Evolutionary conservation across 768 basidiomycete species (phyloP).

Genomic region (Panaeolus cyanescens): DNA sequence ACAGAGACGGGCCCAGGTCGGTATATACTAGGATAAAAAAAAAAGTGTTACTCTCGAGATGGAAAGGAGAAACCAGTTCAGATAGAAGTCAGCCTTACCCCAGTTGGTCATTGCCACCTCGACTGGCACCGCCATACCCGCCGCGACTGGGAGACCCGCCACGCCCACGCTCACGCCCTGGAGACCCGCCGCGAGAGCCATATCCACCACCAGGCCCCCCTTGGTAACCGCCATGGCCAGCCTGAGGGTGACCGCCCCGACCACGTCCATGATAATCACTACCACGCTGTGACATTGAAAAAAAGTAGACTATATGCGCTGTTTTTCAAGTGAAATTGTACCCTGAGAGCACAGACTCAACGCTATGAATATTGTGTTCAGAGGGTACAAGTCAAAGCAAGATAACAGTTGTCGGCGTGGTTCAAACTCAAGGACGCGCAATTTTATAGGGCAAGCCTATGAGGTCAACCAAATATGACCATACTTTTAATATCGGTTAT

Average conservation of each 20-base stretch:
- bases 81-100: constrained; percentile 32
- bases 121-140: constrained; percentile 33
- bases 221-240: constrained; percentile 26
- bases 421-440: neutral
- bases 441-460: neutral
- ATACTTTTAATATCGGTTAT: neutral
- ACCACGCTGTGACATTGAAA: constrained; percentile 16
- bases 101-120: constrained; percentile 28
- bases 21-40: constrained; percentile 40
- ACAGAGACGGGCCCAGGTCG: constrained; percentile 37
- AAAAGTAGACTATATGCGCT: neutral
- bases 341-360: constrained; percentile 3
- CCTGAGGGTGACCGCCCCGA: constrained; percentile 31
- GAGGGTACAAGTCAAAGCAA: neutral
- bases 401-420: neutral
- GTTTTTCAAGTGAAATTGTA: neutral
- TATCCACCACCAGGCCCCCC: neutral
- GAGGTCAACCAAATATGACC: neutral
- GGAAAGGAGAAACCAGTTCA: constrained; percentile 1
- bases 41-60: constrained; percentile 14
- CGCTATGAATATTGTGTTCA: constrained; percentile 19
- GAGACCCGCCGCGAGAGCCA: neutral
- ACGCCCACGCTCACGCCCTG: constrained; percentile 31
- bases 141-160: constrained; percentile 28
- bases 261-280: constrained; percentile 41